Percentiles rank a stretch among this genome's conserved stretches.
phyloP scores from a whole-genome alignment of 176 grass and related monocot genomes.

The Aegilops bicornis region DNA sequence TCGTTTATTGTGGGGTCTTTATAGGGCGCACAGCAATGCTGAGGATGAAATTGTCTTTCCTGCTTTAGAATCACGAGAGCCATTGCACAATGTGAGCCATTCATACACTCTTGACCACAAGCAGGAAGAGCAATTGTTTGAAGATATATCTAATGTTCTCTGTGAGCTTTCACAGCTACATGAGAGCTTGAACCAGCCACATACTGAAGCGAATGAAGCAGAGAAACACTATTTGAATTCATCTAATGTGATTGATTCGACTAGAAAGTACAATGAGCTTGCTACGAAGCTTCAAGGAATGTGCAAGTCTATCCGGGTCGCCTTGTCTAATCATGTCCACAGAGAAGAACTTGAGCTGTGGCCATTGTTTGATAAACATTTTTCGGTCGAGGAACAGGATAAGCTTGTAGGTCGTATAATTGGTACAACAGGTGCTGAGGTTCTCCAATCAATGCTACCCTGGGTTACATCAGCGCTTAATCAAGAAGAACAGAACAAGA shows the following conservation, averaged over 20 bases:
- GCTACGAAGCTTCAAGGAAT: conserved; percentile 94
- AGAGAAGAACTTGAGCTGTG: conserved; percentile 96
- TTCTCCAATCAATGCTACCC: conserved; percentile 95
- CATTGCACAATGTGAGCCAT: conserved; percentile 97
- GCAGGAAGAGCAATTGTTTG: conserved; percentile 95
- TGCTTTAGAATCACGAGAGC: conserved; percentile 92
- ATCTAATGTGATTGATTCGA: conserved; percentile 30
- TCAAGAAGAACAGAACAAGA: conserved; percentile 94
- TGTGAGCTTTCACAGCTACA: conserved; percentile 72
- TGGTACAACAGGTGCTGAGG: conserved; percentile 94
- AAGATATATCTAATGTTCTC: conserved; percentile 81
- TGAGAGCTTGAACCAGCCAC: conserved; percentile 35
- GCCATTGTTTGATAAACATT: conserved; percentile 97
- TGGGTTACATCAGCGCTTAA: conserved; percentile 94
- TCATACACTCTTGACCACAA: conserved; percentile 99
- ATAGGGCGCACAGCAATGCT: conserved; percentile 97
- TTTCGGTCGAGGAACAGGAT: conserved; percentile 95
- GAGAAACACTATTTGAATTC: conserved; percentile 16
- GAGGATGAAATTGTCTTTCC: conserved; percentile 99
- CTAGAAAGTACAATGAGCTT: conserved; percentile 86
- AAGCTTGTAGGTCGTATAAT: conserved; percentile 98
- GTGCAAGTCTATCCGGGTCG: conserved; percentile 94
- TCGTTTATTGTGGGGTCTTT: conserved; percentile 90
- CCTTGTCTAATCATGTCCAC: conserved; percentile 88
- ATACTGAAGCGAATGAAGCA: conserved; percentile 21